Conservation (phyloP, 345 rosid genomes). For the Eucalyptus regnans region DNA sequence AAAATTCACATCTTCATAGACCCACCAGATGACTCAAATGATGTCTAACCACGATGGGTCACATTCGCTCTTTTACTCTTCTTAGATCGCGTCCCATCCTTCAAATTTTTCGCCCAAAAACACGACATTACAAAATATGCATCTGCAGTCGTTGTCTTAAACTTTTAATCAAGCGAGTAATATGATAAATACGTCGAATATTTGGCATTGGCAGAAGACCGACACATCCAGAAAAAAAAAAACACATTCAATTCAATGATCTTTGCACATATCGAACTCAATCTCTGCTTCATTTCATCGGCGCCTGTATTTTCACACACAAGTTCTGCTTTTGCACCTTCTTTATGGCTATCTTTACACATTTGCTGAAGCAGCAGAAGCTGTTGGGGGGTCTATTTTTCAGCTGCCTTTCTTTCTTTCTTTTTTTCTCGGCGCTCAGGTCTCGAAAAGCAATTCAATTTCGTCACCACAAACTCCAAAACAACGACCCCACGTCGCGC, state of each 20-base stretch:
- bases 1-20: neutral
- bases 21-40: neutral
- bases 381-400: neutral
- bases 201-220: too few relatives aligned
- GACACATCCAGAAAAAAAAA: neutral
- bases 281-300: neutral
- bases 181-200: too few relatives aligned
- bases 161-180: too few relatives aligned
- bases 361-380: neutral
- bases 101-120: neutral
- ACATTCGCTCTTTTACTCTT: neutral
- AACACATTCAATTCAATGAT: neutral
- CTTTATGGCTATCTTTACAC: neutral
- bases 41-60: neutral
- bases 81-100: too few relatives aligned
- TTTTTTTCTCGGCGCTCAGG: neutral
- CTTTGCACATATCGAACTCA: neutral
- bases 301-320: neutral
- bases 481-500: neutral
- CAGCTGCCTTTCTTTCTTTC: too few relatives aligned
- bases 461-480: neutral
- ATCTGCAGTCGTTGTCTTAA: neutral
- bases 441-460: neutral
- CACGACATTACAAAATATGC: neutral
- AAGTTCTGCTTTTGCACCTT: neutral